Conservation (phyloP, 306 rosid genomes). For the Hippophae rhamnoides region DNA sequence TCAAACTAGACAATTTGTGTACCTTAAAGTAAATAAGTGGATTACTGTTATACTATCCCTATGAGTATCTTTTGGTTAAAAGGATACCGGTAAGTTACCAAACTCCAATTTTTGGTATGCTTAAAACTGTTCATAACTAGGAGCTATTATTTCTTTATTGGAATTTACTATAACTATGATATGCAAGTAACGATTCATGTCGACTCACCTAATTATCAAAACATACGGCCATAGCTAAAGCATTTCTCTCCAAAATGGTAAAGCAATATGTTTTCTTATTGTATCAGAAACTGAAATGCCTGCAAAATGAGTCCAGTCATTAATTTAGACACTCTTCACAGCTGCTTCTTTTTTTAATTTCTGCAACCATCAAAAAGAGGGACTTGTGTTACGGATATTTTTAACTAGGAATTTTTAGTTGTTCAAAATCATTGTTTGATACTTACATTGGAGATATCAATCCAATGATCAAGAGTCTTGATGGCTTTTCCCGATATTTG, state of each 20-base stretch:
- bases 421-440: slow-evolving; percentile 3
- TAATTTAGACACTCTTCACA: slow-evolving; percentile 15
- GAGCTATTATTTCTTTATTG: too few relatives aligned
- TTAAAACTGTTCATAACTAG: too few relatives aligned
- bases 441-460: slow-evolving; percentile 55
- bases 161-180: too few relatives aligned
- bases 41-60: too few relatives aligned
- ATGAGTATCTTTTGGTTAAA: too few relatives aligned
- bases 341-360: slow-evolving; percentile 19
- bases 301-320: background rate
- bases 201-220: too few relatives aligned
- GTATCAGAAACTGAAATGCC: background rate
- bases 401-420: slow-evolving; percentile 5
- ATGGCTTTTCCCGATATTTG: slow-evolving; percentile 75
- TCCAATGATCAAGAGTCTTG: slow-evolving; percentile 58
- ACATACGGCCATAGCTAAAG: background rate
- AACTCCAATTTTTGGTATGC: too few relatives aligned
- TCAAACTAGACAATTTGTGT: too few relatives aligned
- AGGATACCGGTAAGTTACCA: too few relatives aligned
- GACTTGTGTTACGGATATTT: slow-evolving; percentile 1
- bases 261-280: background rate
- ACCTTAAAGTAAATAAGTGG: too few relatives aligned
- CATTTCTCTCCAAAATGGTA: background rate
- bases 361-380: slow-evolving; percentile 25
- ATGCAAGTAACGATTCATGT: background rate